Evolutionary conservation across 23 red algal species (phyloP), one percentile per base, ranked within the genome.

Genomic region (Gracilariopsis chorda): DNA sequence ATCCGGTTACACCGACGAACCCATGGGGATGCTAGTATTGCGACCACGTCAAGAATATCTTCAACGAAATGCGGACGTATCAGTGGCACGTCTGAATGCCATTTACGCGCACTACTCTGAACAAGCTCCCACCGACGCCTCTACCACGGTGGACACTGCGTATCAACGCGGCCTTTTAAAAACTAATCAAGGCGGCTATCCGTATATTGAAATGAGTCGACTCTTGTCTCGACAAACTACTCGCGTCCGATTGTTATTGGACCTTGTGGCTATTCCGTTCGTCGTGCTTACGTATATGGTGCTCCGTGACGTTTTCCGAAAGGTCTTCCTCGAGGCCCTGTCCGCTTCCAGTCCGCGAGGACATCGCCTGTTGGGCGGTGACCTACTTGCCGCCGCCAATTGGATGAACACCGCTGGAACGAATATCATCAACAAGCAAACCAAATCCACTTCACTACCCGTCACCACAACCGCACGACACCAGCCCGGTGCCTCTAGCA

Each of bases 1-100:
- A 7, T 32, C 21, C 13, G 90, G 80, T 4, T 83, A 67, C 40
- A 78, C 73, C 0, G 64, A 93, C 57, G 90, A 93, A 32, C 90
- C 90, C n/a, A 73, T 86, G 65, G 90, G 90, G 16, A 21, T 93
- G 41, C 32, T 93, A 23, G 90, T 93, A 9, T 64, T 93, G 25
- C 63, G 67, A 2, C 84, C 84, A 2, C 33, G 56, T 21, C 12
- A 49, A 43, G 67, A 71, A 20, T 51, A 88, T 51, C 34, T 88
- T 37, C 11, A 13, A 17, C 19, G 23, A 20, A 59, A 34, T 24
- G 14, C 41, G 0, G 57, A 88, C 84, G 39, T 83, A 14, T 1
- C 78, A 12, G 40, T 83, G 16, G 47, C 78, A 2, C 78, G 78
- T 25, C 13, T 83, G 14, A 64, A 83, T 55, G 48, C 84, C 13